Evolutionary conservation across 2,329 filamentous ascomycete genomes (phyloP).

Genomic region (Fusarium succisae): DNA sequence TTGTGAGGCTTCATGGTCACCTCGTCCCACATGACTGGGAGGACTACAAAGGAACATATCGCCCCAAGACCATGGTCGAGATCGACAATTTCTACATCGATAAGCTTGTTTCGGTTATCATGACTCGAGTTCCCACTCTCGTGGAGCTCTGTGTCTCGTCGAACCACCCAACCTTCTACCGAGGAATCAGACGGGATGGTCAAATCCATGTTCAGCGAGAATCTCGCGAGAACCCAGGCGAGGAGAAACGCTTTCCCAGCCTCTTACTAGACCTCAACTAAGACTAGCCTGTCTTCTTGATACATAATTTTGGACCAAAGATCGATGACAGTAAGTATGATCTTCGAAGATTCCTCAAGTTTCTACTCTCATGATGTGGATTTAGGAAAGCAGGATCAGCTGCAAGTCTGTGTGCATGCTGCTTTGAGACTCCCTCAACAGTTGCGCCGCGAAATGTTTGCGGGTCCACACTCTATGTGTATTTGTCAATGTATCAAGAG

Average conservation of each 20-base stretch:
- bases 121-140: background rate
- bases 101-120: background rate
- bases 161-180: background rate
- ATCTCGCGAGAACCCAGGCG: background rate
- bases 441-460: too few species aligned
- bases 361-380: background rate
- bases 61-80: background rate
- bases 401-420: fast-evolving
- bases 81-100: background rate
- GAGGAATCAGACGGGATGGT: background rate
- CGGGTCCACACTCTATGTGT: too few species aligned
- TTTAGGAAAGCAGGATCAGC: background rate
- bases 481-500: background rate
- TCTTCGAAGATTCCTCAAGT: background rate
- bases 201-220: background rate
- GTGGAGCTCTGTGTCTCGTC: background rate
- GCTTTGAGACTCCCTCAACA: background rate
- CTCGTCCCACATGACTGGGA: background rate
- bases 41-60: background rate
- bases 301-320: background rate
- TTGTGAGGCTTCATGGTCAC: background rate
- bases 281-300: background rate
- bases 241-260: background rate
- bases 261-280: background rate
- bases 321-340: background rate